These are phyloP conservation scores for Leccinellum luteum DNA, from an alignment of 768 basidiomycete genomes.

Conservation along the genomic window DNA sequence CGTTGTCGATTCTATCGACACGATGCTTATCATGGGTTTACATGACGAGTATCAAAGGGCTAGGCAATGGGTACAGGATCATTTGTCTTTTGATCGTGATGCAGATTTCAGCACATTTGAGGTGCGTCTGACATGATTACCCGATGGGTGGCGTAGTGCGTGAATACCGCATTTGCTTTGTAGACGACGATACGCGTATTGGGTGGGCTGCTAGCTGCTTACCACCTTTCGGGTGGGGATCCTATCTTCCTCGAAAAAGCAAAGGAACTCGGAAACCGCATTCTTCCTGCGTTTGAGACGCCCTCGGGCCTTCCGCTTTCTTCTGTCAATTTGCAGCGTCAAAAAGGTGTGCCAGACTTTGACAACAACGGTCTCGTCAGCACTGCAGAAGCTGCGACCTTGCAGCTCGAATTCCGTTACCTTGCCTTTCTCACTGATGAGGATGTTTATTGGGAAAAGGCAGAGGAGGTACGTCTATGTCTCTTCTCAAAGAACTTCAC, in stretches of 20 bases:
- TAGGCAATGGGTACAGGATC: slow-evolving; percentile 68
- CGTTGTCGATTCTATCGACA: slow-evolving; percentile 85
- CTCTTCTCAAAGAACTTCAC: not conserved
- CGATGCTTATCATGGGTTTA: slow-evolving; percentile 83
- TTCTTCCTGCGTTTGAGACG: slow-evolving; percentile 81
- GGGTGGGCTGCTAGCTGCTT: slow-evolving; percentile 85
- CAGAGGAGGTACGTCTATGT: slow-evolving; percentile 52
- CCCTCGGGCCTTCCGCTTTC: slow-evolving; percentile 80
- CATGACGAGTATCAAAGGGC: slow-evolving; percentile 76
- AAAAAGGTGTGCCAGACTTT: slow-evolving; percentile 55
- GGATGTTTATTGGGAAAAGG: slow-evolving; percentile 77
- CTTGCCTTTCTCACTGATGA: slow-evolving; percentile 77
- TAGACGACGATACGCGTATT: slow-evolving; percentile 92
- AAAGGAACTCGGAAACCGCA: slow-evolving; percentile 79
- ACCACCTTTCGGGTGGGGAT: slow-evolving; percentile 72
- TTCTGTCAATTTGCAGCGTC: slow-evolving; percentile 65
- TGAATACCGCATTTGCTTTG: slow-evolving; percentile 4
- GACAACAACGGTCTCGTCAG: slow-evolving; percentile 65
- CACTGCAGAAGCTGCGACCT: slow-evolving; percentile 83
- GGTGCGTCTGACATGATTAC: slow-evolving; percentile 41
- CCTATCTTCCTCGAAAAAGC: slow-evolving; percentile 73
- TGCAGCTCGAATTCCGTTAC: slow-evolving; percentile 91
- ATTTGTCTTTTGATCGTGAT: slow-evolving; percentile 74
- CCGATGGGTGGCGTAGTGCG: not conserved
- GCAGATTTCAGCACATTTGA: slow-evolving; percentile 88